Evolutionary conservation across 805 yeast species (phyloP).

Genomic region (Candida coleopterorum): DNA sequence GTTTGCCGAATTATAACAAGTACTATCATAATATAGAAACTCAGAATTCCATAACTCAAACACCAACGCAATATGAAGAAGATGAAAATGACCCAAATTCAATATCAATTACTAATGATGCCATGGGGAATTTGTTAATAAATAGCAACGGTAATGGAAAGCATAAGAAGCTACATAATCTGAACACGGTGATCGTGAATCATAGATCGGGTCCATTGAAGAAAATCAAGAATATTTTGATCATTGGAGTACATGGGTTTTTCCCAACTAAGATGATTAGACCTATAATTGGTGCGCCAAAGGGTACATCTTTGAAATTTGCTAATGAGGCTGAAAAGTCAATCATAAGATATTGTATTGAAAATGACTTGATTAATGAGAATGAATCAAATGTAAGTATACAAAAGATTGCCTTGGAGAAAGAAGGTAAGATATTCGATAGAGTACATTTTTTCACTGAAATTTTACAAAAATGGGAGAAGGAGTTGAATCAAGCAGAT

Average conservation of each 20-base stretch:
- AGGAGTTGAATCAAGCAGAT: constrained; percentile 63
- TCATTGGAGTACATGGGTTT: constrained; percentile 94
- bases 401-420: constrained; percentile 91
- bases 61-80: constrained; percentile 21
- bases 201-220: constrained; percentile 25
- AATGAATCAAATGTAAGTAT: constrained; percentile 40
- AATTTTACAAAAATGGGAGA: constrained; percentile 62
- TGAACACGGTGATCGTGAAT: constrained; percentile 15
- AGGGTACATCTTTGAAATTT: constrained; percentile 89
- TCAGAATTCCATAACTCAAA: neutral
- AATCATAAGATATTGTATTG: constrained; percentile 55
- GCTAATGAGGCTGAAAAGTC: constrained; percentile 86
- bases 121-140: constrained; percentile 37
- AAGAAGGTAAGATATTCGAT: constrained; percentile 85
- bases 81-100: constrained; percentile 26
- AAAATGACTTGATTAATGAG: constrained; percentile 33
- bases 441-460: constrained; percentile 78
- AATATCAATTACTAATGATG: constrained; percentile 36
- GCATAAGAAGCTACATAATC: constrained; percentile 11
- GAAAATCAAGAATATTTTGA: constrained; percentile 55
- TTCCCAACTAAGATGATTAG: constrained; percentile 86
- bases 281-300: constrained; percentile 89
- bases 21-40: constrained; percentile 16
- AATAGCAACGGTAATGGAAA: constrained; percentile 14
- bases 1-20: constrained; percentile 34